Percentiles rank a stretch among this genome's conserved stretches.
Evolutionary conservation across 202 grass and related monocot genomes (phyloP).

Genomic region (Musa balbisiana): DNA sequence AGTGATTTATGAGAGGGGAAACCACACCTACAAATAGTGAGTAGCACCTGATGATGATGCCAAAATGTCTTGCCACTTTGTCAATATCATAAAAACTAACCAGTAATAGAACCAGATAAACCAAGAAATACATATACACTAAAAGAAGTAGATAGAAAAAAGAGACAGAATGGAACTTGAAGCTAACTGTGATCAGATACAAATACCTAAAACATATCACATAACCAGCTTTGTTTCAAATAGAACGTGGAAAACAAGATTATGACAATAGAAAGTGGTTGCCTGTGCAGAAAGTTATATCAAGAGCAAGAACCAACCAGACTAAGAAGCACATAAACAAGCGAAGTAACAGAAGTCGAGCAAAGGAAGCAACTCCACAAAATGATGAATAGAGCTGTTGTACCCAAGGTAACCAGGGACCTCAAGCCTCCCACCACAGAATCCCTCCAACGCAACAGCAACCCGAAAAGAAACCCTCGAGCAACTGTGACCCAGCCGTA

Average conservation of each 20-base stretch:
- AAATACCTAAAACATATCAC: neutral
- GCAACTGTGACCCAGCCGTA: conserved; percentile 40
- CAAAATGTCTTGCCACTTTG: no score
- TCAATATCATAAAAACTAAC: no score
- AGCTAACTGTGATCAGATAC: neutral
- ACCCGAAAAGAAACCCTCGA: conserved; percentile 34
- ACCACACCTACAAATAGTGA: neutral
- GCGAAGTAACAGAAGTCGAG: conserved; percentile 51
- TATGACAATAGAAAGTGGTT: neutral
- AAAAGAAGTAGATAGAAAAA: neutral
- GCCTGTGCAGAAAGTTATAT: neutral
- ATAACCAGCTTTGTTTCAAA: neutral
- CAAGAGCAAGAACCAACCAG: conserved; percentile 50
- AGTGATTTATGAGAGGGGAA: neutral
- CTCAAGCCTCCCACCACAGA: conserved; percentile 44
- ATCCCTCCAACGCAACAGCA: conserved; percentile 59
- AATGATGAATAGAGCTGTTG: conserved; percentile 67
- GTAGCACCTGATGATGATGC: neutral
- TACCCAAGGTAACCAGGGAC: conserved; percentile 57
- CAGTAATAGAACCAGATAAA: neutral
- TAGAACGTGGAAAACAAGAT: no score
- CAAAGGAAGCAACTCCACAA: conserved; percentile 92
- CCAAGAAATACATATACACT: neutral
- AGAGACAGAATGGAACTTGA: neutral
- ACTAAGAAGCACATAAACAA: conserved; percentile 62